Percentiles rank a stretch among this genome's conserved stretches.
phyloP scores from a whole-genome alignment of 1,284 basidiomycete genomes.

The Tilletia setariae region DNA sequence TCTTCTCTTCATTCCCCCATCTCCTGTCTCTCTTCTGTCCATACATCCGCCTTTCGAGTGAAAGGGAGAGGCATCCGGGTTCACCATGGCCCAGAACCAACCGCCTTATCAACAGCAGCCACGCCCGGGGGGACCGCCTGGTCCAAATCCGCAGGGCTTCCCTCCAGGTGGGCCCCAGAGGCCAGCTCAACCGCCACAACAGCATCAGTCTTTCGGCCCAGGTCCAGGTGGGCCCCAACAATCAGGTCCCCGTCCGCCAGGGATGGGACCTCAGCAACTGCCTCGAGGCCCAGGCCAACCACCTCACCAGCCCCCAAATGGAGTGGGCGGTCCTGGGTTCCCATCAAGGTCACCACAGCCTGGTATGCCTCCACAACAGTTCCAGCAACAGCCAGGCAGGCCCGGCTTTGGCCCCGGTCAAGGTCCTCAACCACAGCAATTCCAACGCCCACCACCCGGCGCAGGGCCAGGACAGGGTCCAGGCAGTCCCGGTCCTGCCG shows the following conservation, averaged over 20 bases:
- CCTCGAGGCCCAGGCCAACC: conserved; percentile 2
- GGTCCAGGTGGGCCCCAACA: neutral
- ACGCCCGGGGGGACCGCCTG: neutral
- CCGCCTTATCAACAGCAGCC: conserved; percentile 15
- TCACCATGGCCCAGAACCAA: conserved; percentile 6
- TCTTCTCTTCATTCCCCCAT: neutral
- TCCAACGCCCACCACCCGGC: conserved; percentile 19
- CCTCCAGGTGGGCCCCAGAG: too few relatives aligned
- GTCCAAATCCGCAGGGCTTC: neutral
- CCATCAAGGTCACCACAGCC: neutral
- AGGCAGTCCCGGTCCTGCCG: conserved; percentile 11
- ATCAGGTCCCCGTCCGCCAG: conserved; percentile 9
- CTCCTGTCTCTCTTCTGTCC: neutral
- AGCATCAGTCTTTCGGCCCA: too few relatives aligned
- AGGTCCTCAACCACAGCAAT: conserved; percentile 25
- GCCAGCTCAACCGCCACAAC: too few relatives aligned
- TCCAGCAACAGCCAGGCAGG: conserved; percentile 20
- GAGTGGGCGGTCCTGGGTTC: neutral
- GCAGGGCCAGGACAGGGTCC: conserved; percentile 12
- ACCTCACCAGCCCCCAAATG: neutral
- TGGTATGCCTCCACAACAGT: conserved; percentile 17
- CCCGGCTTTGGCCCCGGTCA: conserved; percentile 24
- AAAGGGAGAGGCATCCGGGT: neutral
- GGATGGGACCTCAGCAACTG: conserved; percentile 3
- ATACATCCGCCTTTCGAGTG: neutral